Evolutionary conservation across 805 yeast genomes (phyloP), one percentile per base, ranked within the genome.

Genomic region (Ogataea paradorogensis): DNA sequence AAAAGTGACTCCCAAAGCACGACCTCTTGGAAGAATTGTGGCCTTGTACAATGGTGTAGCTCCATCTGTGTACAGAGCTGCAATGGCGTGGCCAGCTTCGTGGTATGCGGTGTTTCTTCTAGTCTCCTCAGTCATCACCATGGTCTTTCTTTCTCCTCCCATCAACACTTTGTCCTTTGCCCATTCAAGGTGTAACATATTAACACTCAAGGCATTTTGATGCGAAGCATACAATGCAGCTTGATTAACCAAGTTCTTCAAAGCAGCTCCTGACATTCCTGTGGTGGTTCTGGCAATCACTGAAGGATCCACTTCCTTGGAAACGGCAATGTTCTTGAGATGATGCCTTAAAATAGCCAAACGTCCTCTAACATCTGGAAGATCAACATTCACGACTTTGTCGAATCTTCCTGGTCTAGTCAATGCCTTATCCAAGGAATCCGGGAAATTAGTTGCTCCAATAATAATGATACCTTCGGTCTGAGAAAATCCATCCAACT

Each of bases 391-490:
- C 18, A 93, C 98, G 54, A 86, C 82, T 68, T 93, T 93, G 66
- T 95, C 99, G 59, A 93, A 93, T 64, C 99, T 79, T 25, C 99
- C 99, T 9, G 99, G 99, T 69, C 99, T 81, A 1, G 98, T 91
- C 56, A 93, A 74, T 1, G 99, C 99, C 63, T 91, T 89, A 66
- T 93, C 99, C 44, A 93, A 74, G 38, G 95, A 79, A 62, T 93
- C 98, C 7, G 99, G 98, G 76, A 91, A 93, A 70, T 93, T 93
- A 4, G 99, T 93, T 9, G 99, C 99, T 53, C 97, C 99, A 58
- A 93, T 90, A 60, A 93, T 87, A 48, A 93, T 89, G 46, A 93
- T 88, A 23, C 98, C 98, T 42, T 84, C 80, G 29, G 91, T 75
- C 65, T 90, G 98, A 18, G 95, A 82, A 53, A 87, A 84, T 5